phyloP scores from a whole-genome alignment of 352 stramenopile genomes.

The Hyaloperonospora brassicae region DNA sequence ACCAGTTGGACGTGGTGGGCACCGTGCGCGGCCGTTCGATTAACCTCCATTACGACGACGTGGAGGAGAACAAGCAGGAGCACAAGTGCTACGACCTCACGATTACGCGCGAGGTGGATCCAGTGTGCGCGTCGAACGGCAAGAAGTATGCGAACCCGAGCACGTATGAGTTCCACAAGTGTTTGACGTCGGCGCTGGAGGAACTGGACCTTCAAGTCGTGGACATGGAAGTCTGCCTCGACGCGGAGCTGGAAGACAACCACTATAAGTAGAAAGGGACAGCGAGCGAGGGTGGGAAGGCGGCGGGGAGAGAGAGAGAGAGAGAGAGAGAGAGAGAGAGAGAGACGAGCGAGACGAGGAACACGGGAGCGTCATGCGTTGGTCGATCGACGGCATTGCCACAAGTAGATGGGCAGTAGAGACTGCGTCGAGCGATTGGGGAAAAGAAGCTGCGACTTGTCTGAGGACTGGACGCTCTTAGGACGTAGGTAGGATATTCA shows the following conservation, averaged over 20 bases:
- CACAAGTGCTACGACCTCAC: slow-evolving; percentile 25
- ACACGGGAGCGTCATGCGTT: background rate
- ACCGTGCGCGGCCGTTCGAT: slow-evolving; percentile 29
- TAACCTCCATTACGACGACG: slow-evolving; percentile 14
- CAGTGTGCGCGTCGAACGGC: slow-evolving; percentile 50
- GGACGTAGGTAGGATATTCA: no score
- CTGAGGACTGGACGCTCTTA: no score
- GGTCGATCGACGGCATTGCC: background rate
- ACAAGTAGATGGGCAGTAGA: background rate
- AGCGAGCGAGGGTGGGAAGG: no score
- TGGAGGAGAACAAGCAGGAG: slow-evolving; percentile 20
- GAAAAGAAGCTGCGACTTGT: no score
- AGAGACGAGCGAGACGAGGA: background rate
- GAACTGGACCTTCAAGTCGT: slow-evolving; percentile 29
- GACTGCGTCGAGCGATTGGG: no score
- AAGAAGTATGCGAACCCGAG: slow-evolving; percentile 43
- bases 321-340: background rate
- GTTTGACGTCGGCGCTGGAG: slow-evolving; percentile 24
- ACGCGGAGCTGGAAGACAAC: slow-evolving; percentile 26
- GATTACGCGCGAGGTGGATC: slow-evolving; percentile 44
- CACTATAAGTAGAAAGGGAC: no score
- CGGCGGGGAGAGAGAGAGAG: background rate
- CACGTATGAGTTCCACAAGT: slow-evolving; percentile 52
- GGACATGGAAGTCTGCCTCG: slow-evolving; percentile 37
- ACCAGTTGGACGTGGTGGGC: slow-evolving; percentile 27